Conservation (phyloP, 1,284 basidiomycete genomes). For the Sanghuangporus weigelae region DNA sequence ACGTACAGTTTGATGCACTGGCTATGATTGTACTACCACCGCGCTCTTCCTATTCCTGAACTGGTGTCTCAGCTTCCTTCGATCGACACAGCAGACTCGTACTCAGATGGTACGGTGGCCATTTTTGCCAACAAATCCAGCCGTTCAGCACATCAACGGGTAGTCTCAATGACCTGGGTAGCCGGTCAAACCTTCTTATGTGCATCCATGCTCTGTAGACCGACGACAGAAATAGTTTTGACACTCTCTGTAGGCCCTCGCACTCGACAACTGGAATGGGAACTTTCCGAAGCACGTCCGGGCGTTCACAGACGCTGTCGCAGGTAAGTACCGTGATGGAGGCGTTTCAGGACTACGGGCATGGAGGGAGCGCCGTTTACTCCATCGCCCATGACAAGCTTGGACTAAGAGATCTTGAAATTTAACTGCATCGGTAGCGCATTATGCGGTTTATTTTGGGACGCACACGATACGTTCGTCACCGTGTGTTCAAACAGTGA, state of each 20-base stretch:
- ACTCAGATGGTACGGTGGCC: conserved; percentile 15
- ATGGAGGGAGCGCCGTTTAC: conserved; percentile 20
- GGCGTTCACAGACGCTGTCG: conserved; percentile 16
- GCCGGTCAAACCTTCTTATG: conserved; percentile 4
- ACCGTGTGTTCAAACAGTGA: conserved; percentile 24
- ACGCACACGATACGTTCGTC: conserved; percentile 22
- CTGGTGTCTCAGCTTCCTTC: neutral
- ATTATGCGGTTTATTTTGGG: conserved; percentile 23
- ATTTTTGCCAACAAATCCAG: neutral
- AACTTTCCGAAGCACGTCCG: conserved; percentile 11
- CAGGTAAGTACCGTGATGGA: conserved; percentile 14
- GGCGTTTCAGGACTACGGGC: conserved; percentile 12
- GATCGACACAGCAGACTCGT: neutral
- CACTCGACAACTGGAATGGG: neutral
- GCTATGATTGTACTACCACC: neutral
- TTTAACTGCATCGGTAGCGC: conserved; percentile 22
- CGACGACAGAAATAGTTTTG: conserved; percentile 18
- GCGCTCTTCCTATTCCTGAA: neutral
- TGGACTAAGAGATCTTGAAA: conserved; percentile 23
- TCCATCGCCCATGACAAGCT: conserved; percentile 17
- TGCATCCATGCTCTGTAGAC: conserved; percentile 21
- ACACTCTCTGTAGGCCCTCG: neutral
- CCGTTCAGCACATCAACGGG: neutral
- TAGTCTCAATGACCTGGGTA: neutral
- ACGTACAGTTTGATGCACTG: neutral